Conservation (phyloP, 768 basidiomycete genomes). For the Leucogyrophana mollusca region DNA sequence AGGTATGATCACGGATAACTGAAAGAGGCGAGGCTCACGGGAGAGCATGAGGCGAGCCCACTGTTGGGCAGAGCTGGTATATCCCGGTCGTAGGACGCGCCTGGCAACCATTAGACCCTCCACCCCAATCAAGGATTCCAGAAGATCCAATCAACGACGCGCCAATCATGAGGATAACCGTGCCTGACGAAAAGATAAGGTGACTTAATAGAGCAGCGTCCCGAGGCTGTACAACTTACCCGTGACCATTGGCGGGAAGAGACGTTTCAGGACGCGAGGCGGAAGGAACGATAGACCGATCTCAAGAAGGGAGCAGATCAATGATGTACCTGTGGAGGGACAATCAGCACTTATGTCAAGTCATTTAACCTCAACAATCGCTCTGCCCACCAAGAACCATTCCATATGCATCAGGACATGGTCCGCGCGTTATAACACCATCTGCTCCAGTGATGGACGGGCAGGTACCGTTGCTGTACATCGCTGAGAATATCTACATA, state of each 20-base stretch:
- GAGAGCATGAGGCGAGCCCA: slow-evolving; percentile 65
- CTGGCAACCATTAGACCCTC: slow-evolving; percentile 74
- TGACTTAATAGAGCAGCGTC: background rate
- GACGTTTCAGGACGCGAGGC: slow-evolving; percentile 53
- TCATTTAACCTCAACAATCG: background rate
- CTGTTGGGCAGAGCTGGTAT: slow-evolving; percentile 72
- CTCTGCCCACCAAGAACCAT: slow-evolving; percentile 58
- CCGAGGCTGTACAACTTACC: slow-evolving; percentile 31
- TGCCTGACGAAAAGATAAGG: slow-evolving; percentile 39
- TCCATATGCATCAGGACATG: slow-evolving; percentile 83
- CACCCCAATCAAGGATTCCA: slow-evolving; percentile 81
- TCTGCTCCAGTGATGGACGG: slow-evolving; percentile 53
- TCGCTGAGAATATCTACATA: slow-evolving; percentile 63
- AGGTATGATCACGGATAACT: background rate
- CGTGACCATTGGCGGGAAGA: slow-evolving; percentile 83
- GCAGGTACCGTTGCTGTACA: slow-evolving; percentile 82
- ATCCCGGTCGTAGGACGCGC: slow-evolving; percentile 60
- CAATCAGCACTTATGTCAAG: background rate
- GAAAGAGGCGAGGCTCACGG: slow-evolving; percentile 36
- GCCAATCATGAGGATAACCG: slow-evolving; percentile 79
- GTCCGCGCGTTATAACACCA: slow-evolving; percentile 53
- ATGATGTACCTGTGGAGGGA: slow-evolving; percentile 67
- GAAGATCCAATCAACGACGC: slow-evolving; percentile 72
- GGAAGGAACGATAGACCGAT: slow-evolving; percentile 80
- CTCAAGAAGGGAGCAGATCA: slow-evolving; percentile 78